Conservation (phyloP, 306 rosid genomes). For the Dicorynia guianensis region DNA sequence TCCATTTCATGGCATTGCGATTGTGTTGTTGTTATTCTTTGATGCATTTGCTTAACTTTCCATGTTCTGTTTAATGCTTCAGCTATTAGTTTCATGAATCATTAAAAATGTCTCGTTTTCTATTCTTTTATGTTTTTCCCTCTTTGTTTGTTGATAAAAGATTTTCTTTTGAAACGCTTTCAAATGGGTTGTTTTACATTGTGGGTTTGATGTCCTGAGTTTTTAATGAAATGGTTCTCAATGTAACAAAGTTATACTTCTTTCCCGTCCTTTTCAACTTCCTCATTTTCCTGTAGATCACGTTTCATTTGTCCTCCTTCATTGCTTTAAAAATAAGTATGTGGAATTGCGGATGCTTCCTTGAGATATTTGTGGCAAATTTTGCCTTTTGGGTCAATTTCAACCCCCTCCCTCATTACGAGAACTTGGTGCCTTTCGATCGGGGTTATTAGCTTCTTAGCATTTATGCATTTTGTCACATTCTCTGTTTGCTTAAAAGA, state of each 20-base stretch:
- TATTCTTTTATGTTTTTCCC: too few species aligned
- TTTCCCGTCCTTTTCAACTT: neutral
- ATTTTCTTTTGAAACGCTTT: too few species aligned
- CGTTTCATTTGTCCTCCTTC: too few species aligned
- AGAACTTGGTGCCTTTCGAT: slow-evolving; percentile 4
- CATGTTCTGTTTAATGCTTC: neutral
- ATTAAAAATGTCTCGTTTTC: too few species aligned
- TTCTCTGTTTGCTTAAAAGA: slow-evolving; percentile 47
- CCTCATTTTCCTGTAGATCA: too few species aligned
- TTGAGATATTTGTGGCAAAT: slow-evolving; percentile 34
- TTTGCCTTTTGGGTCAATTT: slow-evolving; percentile 23
- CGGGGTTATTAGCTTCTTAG: neutral
- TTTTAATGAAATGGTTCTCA: neutral
- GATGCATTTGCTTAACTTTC: neutral
- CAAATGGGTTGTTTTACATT: too few species aligned
- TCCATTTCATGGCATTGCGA: neutral
- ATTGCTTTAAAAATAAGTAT: neutral
- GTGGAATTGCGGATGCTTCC: slow-evolving; percentile 7
- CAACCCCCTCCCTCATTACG: neutral
- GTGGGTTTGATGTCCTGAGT: too few species aligned
- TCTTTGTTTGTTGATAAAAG: too few species aligned
- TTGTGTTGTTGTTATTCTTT: slow-evolving; percentile 3
- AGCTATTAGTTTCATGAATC: neutral
- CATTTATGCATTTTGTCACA: slow-evolving; percentile 39
- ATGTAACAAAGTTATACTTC: neutral